Percentiles rank a stretch among this genome's conserved stretches.
These are phyloP conservation scores for Dipteronia dyeriana DNA, from an alignment of 345 rosid genomes.

Conservation along the genomic window DNA sequence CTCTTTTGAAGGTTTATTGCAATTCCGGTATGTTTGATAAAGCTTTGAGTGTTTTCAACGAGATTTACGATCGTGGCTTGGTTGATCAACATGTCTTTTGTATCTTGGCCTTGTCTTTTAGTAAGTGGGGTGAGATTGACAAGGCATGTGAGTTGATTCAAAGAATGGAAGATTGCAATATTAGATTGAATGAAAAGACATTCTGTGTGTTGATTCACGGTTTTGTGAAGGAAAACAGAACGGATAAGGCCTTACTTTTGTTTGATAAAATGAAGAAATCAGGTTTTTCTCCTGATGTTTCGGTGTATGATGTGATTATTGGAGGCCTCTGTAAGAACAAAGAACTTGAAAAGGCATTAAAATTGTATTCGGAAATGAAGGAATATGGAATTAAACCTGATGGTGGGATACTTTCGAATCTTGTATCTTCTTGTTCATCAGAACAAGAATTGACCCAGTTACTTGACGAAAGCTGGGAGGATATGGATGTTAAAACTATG, in stretches of 20 bases:
- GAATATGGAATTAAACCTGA: slow-evolving; percentile 53
- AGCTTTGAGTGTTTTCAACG: slow-evolving; percentile 57
- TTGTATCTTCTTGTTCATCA: slow-evolving; percentile 55
- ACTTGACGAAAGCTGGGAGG: slow-evolving; percentile 39
- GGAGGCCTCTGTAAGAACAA: slow-evolving; percentile 59
- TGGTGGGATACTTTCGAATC: slow-evolving; percentile 51
- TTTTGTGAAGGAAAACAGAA: slow-evolving; percentile 55
- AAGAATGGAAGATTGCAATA: slow-evolving; percentile 50
- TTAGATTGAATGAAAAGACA: slow-evolving; percentile 71
- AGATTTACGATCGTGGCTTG: slow-evolving; percentile 60
- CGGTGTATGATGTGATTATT: slow-evolving; percentile 70
- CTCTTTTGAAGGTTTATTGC: slow-evolving; percentile 72
- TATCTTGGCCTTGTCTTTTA: slow-evolving; percentile 59
- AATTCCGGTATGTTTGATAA: slow-evolving; percentile 50
- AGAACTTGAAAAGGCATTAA: slow-evolving; percentile 56
- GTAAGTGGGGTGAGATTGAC: slow-evolving; percentile 76
- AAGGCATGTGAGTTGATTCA: slow-evolving; percentile 71
- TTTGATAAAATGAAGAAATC: slow-evolving; percentile 57
- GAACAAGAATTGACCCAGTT: slow-evolving; percentile 46
- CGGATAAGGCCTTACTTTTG: slow-evolving; percentile 66
- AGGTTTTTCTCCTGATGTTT: slow-evolving; percentile 56
- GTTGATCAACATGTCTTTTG: slow-evolving; percentile 62
- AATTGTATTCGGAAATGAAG: slow-evolving; percentile 65
- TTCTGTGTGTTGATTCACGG: slow-evolving; percentile 75
- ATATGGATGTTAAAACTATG: slow-evolving; percentile 44